Evolutionary conservation across 495 filamentous ascomycete species (phyloP), one percentile per base, ranked within the genome.

Genomic region (Platismatia glauca): DNA sequence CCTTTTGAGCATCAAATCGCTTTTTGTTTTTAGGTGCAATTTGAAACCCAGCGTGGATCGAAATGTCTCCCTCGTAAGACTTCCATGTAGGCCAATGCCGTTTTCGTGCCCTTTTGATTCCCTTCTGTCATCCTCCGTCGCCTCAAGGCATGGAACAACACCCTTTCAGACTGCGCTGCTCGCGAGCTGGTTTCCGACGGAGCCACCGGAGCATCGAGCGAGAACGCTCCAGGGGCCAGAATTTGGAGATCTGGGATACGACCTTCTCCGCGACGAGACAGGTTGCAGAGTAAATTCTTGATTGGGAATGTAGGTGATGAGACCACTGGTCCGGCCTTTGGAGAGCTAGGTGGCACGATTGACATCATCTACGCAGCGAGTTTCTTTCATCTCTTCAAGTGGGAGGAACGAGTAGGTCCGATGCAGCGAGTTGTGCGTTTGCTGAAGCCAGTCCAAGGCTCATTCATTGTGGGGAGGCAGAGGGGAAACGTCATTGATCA

Each of bases 351-450:
- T 8, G 76, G 76, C 9, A 71, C 74, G 48, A 64, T 88, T 0
- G 78, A 86, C 59, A 82, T 88, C 33, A 68, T 86, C 48, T 78
- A 83, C 63, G 76, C 80, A 0, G 73, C 72, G 4, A 78, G 77
- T 0, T 82, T 89, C 64, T 81, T 88, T 52, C 85, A 87, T 60
- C 73, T 88, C 15, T 88, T 85, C 62, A 64, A 63, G n/a, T 82
- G 73, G 66, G 76, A 78, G 1, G 69, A 79, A 11, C 86, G 88
- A 65, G 67, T 81, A 4, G 38, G 63, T 0, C 65, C 81, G 13
- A 78, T 75, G 3, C 78, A 78, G 65, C 70, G 71, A 11, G 66
- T 87, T 7, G 69, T 79, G 2, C 64, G 63, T 31, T 69, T 87
- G 13, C 22, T 66, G 22, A 41, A 22, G 12, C 33, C 43, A 24